phyloP scores from a whole-genome alignment of 768 basidiomycete species.

The Galerina sulciceps region DNA sequence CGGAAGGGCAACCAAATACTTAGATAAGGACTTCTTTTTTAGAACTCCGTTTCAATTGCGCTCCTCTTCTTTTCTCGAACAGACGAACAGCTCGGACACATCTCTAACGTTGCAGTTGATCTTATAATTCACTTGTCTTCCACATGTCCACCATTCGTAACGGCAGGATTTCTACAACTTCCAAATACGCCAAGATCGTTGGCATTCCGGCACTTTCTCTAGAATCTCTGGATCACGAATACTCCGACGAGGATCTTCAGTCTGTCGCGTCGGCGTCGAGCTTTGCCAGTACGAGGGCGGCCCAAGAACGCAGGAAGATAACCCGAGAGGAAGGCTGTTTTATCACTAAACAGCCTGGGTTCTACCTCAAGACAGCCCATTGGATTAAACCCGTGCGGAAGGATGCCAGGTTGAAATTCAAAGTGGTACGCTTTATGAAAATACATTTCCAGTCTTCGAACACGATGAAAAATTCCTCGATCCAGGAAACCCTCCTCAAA shows the following conservation, averaged over 20 bases:
- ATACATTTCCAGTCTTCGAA: not conserved
- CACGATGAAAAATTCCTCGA: not conserved
- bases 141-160: slow-evolving; percentile 2
- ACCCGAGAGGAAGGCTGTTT: slow-evolving; percentile 10
- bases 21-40: no score
- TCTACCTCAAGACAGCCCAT: slow-evolving; percentile 3
- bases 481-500: slow-evolving; percentile 3
- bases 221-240: not conserved
- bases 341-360: slow-evolving; percentile 9
- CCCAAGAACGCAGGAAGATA: slow-evolving; percentile 2
- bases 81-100: no score
- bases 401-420: not conserved
- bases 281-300: not conserved
- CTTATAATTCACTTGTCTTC: not conserved
- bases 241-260: not conserved
- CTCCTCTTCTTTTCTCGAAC: no score
- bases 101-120: no score
- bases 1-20: no score
- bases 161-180: not conserved
- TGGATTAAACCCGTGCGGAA: slow-evolving; percentile 12
- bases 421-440: not conserved
- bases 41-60: no score
- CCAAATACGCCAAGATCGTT: not conserved
- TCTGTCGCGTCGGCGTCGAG: not conserved
- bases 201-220: not conserved